Base-by-base conservation (phyloP, 176 grass and related monocot species). In the Puya raimondii region DNA sequence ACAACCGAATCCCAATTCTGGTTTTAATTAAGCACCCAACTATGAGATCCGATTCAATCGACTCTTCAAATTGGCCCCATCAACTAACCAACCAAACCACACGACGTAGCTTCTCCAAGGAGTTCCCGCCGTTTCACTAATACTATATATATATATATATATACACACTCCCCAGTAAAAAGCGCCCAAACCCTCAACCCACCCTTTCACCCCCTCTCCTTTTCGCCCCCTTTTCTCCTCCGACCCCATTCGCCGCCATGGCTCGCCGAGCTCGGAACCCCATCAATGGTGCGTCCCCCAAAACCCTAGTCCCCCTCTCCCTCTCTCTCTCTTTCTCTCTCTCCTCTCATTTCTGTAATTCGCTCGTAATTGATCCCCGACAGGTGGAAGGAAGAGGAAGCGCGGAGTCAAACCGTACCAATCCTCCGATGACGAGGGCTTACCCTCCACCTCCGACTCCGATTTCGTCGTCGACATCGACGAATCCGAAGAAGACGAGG, bases 61-160 rank as follows among this genome's bases (percentile, higher is more conserved):
- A 42, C 33, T 7, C 33, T 42, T 42, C 33, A 42, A 6, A 42
- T 42, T 0, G 33, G 33, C 4, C 7, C 33, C 33, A 8, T 42
- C 33, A 42, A 42, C 33, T 42, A 42, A 42, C 33, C 33, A 6
- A 42, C 33, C 33, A 42, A 42, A 42, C 33, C 33, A 42, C 33
- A 42, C 33, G 17, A 47, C 56, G 47, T 58, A 9, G 47, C 53
- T 79, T 54, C 51, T 12, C 17, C 64, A 4, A 59, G 71, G 76
- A 63, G 57, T 83, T 87, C 85, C 85, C 85, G 85, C 85, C 80
- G 75, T 72, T 83, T 79, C 84, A 80, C 82, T 49, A 70, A 57
- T 20, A 47, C 16, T 57, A 23, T 12, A 25, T 17, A 51, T n/a
- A 71, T 11, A 25, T 57, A 23, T 12, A 25, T 17, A 51, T n/a